Conservation (phyloP, 2,329 filamentous ascomycete species). For the Colletotrichum camelliae region DNA sequence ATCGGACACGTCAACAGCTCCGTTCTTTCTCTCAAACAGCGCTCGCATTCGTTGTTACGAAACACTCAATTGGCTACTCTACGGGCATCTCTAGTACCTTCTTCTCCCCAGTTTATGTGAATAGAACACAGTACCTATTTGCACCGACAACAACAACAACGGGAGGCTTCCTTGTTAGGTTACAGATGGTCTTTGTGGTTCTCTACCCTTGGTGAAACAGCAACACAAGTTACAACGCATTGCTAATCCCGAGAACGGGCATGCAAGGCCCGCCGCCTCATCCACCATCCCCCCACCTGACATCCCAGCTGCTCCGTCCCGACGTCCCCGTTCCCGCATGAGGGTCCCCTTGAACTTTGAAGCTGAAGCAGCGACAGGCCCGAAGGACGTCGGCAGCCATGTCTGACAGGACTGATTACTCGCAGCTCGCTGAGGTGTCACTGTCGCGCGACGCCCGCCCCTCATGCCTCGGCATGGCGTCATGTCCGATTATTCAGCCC, state of each 20-base stretch:
- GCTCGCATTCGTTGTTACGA: not conserved
- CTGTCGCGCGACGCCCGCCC: not conserved
- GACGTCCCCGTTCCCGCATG: not conserved
- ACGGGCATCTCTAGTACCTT: not conserved
- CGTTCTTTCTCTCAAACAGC: not conserved
- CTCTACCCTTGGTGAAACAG: not conserved
- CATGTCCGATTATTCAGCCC: not conserved
- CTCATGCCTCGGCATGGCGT: conserved; percentile 20
- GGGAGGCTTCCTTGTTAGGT: not conserved
- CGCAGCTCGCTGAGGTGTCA: not conserved
- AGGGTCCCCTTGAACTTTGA: not conserved
- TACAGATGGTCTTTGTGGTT: not conserved
- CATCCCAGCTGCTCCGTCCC: not conserved
- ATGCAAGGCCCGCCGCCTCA: not conserved
- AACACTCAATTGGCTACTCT: not conserved
- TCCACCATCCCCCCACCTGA: not conserved
- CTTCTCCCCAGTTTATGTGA: not conserved
- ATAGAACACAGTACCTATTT: not conserved
- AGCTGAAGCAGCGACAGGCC: not conserved
- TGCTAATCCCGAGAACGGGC: not conserved
- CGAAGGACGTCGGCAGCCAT: not conserved
- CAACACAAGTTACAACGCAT: not conserved
- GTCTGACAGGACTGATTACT: not conserved
- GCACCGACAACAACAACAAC: not conserved
- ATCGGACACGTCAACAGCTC: not conserved